Evolutionary conservation across 768 basidiomycete genomes (phyloP), one percentile per base, ranked within the genome.

Genomic region (Epithele typhae): DNA sequence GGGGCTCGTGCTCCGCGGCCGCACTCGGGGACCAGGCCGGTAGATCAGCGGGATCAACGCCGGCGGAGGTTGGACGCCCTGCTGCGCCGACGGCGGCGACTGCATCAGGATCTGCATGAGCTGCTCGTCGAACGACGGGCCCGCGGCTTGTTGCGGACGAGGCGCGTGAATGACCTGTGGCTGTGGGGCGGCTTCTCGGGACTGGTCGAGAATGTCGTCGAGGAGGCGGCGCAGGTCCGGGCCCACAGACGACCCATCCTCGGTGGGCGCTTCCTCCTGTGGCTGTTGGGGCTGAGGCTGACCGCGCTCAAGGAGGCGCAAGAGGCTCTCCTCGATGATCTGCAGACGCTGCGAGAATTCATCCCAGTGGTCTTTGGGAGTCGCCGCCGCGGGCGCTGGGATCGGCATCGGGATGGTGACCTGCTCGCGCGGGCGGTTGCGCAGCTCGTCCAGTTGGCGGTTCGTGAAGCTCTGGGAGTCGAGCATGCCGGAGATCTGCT

Each of bases 391-490:
- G 4, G 42, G 45, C 25, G 19, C 35, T 3, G 23, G 34, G n/a
- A 39, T 19, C 1, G 51, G 42, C n/a, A 50, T 33, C 9, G 30
- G 15, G 15, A 32, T 32, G 30, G 9, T 9, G 9, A 15, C 30
- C n/a, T n/a, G n/a, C 14, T 30, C 27, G 8, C 27, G 27, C 6
- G 35, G 35, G 35, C 35, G 35, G 17, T 44, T 37, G 7, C 46
- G 56, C 15, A 57, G 48, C 19, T 82, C 77, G 46, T 85, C 78
- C 27, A 93, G 63, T 49, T 80, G 66, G 24, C 76, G 72, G 42
- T 81, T 80, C 6, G 84, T 76, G 0, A 75, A 67, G 0, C 63
- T 56, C 62, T 94, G 89, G 5, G 75, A 79, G 39, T 85, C 73
- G 63, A 78, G 71, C 18, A 95, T 62, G 8, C 74, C 77, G 9